phyloP scores from a whole-genome alignment of 176 grass and related monocot genomes.

The Aegilops bicornis region DNA sequence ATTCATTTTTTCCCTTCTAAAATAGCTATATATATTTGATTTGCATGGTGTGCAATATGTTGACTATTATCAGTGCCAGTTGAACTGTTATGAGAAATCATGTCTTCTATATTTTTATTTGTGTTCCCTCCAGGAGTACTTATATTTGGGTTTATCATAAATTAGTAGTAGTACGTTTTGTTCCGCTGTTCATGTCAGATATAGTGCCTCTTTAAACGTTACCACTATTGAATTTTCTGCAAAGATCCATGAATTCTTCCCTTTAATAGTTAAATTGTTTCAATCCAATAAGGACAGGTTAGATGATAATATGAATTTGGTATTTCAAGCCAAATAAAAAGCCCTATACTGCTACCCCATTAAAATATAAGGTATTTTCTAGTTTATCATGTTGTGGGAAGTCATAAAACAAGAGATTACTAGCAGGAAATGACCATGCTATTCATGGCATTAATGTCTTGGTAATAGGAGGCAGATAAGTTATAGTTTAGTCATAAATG shows the following conservation, averaged over 20 bases:
- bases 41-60: background rate
- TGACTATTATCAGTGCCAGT: background rate
- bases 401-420: background rate
- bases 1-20: background rate
- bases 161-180: background rate
- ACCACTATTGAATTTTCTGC: background rate
- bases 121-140: background rate
- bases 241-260: background rate
- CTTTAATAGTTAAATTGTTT: background rate
- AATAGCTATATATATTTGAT: background rate
- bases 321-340: background rate
- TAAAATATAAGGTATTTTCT: background rate
- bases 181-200: background rate
- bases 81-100: background rate
- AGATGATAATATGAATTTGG: background rate
- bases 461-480: background rate
- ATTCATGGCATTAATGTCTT: background rate
- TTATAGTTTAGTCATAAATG: slow-evolving; percentile 5
- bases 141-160: background rate
- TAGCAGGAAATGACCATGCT: background rate
- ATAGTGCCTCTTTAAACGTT: background rate
- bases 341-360: background rate
- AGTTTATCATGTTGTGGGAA: background rate
- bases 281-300: background rate
- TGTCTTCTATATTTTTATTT: background rate